A percentile compares a stretch with the other conserved stretches of the same genome.
phyloP scores from a whole-genome alignment of 768 basidiomycete species.

The Leccinellum luteum region DNA sequence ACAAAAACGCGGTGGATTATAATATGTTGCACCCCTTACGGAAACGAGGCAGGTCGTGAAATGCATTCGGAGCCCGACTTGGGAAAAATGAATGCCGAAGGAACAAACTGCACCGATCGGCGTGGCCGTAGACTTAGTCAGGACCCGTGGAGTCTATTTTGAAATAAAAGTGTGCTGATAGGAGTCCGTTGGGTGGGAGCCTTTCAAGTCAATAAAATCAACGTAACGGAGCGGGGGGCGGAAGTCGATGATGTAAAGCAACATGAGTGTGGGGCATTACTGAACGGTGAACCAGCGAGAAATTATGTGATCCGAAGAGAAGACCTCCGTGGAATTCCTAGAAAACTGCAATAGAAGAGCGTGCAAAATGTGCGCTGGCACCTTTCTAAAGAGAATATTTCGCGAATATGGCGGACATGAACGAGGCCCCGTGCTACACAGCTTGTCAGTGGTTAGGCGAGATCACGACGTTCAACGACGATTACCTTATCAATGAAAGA shows the following conservation, averaged over 20 bases:
- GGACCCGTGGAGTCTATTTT: constrained; percentile 13
- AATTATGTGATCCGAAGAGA: constrained; percentile 17
- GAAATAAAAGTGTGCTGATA: constrained; percentile 9
- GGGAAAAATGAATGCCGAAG: constrained; percentile 15
- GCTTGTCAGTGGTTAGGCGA: constrained; percentile 24
- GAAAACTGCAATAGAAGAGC: constrained; percentile 24
- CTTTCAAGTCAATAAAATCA: neutral
- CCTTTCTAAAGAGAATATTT: constrained; percentile 23
- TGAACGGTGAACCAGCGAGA: constrained; percentile 3
- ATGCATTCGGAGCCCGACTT: constrained; percentile 13
- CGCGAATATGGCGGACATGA: constrained; percentile 30
- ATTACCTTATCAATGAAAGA: constrained; percentile 11
- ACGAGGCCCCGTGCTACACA: constrained; percentile 16
- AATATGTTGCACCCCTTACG: constrained; percentile 9
- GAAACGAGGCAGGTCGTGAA: constrained; percentile 22
- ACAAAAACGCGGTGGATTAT: constrained; percentile 7
- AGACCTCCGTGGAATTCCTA: constrained; percentile 7
- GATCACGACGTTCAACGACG: constrained; percentile 10
- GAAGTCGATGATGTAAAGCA: constrained; percentile 24
- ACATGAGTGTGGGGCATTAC: constrained; percentile 19
- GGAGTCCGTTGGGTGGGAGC: constrained; percentile 2
- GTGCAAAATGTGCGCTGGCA: constrained; percentile 9
- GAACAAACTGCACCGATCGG: constrained; percentile 5
- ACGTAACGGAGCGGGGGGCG: neutral
- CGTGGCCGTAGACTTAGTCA: constrained; percentile 22